These are phyloP conservation scores for Metschnikowia lachancei DNA, from an alignment of 805 yeast species.

Conservation along the genomic window DNA sequence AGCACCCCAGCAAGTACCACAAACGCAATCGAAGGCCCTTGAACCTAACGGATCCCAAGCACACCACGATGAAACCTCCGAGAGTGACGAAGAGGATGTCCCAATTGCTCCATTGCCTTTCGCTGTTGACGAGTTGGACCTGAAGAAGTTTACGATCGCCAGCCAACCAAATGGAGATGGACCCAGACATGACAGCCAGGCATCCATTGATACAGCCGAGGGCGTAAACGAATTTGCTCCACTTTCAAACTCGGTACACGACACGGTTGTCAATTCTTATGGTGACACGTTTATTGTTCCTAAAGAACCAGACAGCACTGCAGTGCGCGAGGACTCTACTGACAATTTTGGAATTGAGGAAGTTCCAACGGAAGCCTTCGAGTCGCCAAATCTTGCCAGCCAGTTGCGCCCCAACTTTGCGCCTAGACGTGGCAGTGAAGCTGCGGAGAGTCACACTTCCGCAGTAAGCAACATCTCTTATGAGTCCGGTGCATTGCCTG, in stretches of 20 bases:
- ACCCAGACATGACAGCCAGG: background rate
- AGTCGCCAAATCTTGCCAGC: conserved; percentile 24
- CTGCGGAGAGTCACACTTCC: background rate
- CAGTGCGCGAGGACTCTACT: conserved; percentile 10
- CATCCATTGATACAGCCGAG: background rate
- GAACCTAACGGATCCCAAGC: background rate
- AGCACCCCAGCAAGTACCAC: too few species aligned
- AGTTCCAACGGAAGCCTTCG: conserved; percentile 20
- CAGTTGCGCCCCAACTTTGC: conserved; percentile 15
- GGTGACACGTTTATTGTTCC: conserved; percentile 12
- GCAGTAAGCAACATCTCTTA: conserved; percentile 3
- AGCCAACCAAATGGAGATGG: conserved; percentile 1
- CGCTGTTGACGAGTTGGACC: conserved; percentile 26
- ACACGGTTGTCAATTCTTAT: conserved; percentile 9
- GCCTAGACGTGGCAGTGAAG: background rate
- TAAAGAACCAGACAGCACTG: conserved; percentile 4
- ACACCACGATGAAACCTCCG: background rate
- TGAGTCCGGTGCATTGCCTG: conserved; percentile 6
- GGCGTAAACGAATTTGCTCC: background rate
- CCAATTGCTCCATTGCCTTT: conserved; percentile 20
- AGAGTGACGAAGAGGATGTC: conserved; percentile 22
- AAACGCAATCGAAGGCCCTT: background rate
- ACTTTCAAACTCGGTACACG: conserved; percentile 10
- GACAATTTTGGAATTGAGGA: conserved; percentile 30
- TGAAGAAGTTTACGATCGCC: conserved; percentile 12